A percentile compares a stretch with the other conserved stretches of the same genome.
Conservation (phyloP, 768 basidiomycete species). For the Sporobolomyces pararoseus region DNA sequence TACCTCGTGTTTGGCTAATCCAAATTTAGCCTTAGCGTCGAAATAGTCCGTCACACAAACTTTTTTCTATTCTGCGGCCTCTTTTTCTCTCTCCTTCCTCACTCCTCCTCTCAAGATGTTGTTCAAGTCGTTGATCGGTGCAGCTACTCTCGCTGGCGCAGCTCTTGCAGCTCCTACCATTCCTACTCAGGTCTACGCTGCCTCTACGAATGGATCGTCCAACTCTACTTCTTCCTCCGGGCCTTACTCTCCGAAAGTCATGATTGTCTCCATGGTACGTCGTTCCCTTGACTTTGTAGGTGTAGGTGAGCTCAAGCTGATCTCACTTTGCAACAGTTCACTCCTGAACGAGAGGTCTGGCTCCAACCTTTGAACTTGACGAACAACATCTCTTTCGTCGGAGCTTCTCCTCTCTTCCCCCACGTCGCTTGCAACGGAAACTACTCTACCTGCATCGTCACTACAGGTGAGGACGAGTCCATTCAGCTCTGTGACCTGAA, state of each 20-base stretch:
- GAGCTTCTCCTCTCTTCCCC: slow-evolving; percentile 52
- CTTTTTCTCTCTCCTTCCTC: not conserved
- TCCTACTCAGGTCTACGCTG: not conserved
- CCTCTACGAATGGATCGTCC: not conserved
- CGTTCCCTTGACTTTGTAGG: not conserved
- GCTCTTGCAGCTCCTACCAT: slow-evolving; percentile 19
- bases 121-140: slow-evolving; percentile 13
- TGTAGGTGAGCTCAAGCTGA: not conserved
- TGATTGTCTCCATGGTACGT: slow-evolving; percentile 45
- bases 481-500: too few species aligned
- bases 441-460: slow-evolving; percentile 51
- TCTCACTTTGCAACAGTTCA: slow-evolving; percentile 36
- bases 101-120: not conserved
- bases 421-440: slow-evolving; percentile 50
- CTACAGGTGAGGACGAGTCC: slow-evolving; percentile 20
- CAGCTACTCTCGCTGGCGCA: slow-evolving; percentile 5
- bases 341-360: slow-evolving; percentile 47
- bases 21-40: not conserved
- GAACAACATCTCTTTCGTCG: slow-evolving; percentile 47
- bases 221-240: not conserved
- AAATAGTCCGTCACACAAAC: not conserved
- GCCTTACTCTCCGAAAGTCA: slow-evolving; percentile 43
- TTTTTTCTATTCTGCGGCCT: not conserved
- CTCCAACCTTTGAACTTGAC: slow-evolving; percentile 44
- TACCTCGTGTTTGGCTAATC: not conserved